Conservation (phyloP, 192 early-diverging fungal species). For the Endogone sp. region DNA sequence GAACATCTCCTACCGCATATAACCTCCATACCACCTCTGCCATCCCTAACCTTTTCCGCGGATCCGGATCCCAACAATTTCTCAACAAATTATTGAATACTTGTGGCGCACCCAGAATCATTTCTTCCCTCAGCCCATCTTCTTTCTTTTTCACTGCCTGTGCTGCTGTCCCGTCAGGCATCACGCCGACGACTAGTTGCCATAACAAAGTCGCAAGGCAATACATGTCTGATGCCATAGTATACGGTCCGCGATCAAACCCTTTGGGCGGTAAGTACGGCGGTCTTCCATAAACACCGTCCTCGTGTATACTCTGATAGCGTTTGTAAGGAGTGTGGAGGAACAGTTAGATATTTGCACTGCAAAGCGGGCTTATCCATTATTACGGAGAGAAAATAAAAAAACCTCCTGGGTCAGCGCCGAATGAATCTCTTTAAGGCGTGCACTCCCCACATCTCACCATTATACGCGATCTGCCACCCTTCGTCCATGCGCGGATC, state of each 20-base stretch:
- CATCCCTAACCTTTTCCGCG: neutral
- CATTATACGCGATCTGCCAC: no score
- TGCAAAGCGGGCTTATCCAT: no score
- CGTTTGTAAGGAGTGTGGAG: no score
- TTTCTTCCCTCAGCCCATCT: neutral
- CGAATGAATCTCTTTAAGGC: no score
- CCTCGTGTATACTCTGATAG: no score
- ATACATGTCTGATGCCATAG: constrained; percentile 5
- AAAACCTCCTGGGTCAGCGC: no score
- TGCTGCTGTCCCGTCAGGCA: neutral
- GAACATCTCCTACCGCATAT: neutral
- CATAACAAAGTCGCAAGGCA: neutral
- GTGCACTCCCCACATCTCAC: no score
- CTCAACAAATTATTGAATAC: neutral
- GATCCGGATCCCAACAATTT: neutral
- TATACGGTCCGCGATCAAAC: constrained; percentile 2
- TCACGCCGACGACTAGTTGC: neutral
- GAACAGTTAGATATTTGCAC: no score
- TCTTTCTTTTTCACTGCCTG: neutral
- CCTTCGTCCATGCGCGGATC: no score
- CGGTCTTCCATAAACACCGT: constrained; percentile 1
- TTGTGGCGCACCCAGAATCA: neutral
- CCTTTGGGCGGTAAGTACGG: constrained; percentile 7
- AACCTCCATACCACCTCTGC: neutral
- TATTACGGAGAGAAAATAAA: no score